These are phyloP conservation scores for Lactarius sanguifluus DNA, from an alignment of 768 basidiomycete genomes.

Conservation along the genomic window DNA sequence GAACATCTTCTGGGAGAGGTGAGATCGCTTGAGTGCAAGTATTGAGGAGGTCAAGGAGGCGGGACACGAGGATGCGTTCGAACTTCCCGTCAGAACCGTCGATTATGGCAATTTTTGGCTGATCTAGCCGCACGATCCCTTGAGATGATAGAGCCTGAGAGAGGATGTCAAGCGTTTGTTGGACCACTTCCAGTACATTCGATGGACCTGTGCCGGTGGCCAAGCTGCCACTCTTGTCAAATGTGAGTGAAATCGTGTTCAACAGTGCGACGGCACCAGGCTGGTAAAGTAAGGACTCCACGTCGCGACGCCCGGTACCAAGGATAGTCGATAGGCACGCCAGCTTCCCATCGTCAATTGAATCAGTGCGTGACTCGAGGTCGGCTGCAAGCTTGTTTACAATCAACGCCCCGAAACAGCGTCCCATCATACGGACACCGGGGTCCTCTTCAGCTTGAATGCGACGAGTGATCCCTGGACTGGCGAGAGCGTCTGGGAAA, in stretches of 20 bases:
- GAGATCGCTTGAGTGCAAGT: background rate
- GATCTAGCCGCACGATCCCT: background rate
- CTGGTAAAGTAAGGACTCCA: background rate
- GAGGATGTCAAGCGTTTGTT: constrained; percentile 4
- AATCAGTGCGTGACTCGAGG: background rate
- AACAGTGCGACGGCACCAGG: constrained; percentile 5
- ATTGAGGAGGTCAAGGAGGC: background rate
- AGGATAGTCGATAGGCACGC: background rate
- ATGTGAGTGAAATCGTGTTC: background rate
- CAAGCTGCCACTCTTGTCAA: background rate
- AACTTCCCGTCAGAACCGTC: background rate
- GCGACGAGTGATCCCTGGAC: background rate
- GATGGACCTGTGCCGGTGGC: background rate
- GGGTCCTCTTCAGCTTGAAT: background rate
- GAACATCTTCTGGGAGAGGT: background rate
- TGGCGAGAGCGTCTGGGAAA: background rate
- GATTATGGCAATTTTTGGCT: background rate
- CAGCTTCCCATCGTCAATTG: background rate
- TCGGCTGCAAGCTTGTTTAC: background rate
- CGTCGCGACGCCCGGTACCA: background rate
- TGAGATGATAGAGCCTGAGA: background rate
- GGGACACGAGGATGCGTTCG: background rate
- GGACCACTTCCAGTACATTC: constrained; percentile 6
- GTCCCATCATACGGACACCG: background rate
- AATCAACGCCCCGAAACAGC: background rate